Conservation (phyloP, 1,139 yeast species). For the Kurtzmaniella quercitrusa region DNA sequence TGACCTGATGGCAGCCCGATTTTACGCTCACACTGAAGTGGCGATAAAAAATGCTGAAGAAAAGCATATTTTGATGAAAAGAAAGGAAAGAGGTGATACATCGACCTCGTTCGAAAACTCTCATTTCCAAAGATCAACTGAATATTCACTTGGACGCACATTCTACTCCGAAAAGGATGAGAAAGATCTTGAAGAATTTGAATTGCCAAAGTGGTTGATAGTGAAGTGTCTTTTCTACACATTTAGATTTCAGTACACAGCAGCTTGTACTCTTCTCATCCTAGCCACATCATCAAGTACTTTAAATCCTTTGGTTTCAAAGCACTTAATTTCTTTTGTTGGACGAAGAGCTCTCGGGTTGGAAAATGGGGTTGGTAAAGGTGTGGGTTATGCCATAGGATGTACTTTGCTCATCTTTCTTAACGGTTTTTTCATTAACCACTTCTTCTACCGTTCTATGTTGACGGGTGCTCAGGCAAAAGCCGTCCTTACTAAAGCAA, state of each 20-base stretch:
- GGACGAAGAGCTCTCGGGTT: conserved; percentile 25
- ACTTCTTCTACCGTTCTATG: conserved; percentile 27
- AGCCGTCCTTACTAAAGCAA: conserved; percentile 61
- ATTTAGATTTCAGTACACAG: conserved; percentile 47
- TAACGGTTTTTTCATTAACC: conserved; percentile 23
- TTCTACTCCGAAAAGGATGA: conserved; percentile 15
- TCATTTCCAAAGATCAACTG: not conserved
- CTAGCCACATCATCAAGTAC: conserved; percentile 50
- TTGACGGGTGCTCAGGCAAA: conserved; percentile 63
- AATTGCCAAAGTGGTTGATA: conserved; percentile 16
- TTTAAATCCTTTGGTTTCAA: conserved; percentile 45
- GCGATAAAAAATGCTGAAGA: conserved; percentile 18
- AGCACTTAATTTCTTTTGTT: conserved; percentile 39
- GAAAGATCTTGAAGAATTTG: conserved; percentile 26
- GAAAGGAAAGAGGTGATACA: conserved; percentile 23
- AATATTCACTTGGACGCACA: conserved; percentile 12
- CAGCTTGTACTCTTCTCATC: conserved; percentile 32
- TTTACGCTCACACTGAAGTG: conserved; percentile 20
- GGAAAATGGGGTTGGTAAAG: conserved; percentile 20
- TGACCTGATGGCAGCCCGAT: conserved; percentile 30
- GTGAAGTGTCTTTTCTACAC: conserved; percentile 50
- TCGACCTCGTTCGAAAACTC: not conserved
- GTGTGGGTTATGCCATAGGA: conserved; percentile 35
- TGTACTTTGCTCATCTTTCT: conserved; percentile 19
- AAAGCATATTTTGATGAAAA: conserved; percentile 19